Evolutionary conservation across 1,284 basidiomycete species (phyloP), one percentile per base, ranked within the genome.

Genomic region (Ustilago nuda): DNA sequence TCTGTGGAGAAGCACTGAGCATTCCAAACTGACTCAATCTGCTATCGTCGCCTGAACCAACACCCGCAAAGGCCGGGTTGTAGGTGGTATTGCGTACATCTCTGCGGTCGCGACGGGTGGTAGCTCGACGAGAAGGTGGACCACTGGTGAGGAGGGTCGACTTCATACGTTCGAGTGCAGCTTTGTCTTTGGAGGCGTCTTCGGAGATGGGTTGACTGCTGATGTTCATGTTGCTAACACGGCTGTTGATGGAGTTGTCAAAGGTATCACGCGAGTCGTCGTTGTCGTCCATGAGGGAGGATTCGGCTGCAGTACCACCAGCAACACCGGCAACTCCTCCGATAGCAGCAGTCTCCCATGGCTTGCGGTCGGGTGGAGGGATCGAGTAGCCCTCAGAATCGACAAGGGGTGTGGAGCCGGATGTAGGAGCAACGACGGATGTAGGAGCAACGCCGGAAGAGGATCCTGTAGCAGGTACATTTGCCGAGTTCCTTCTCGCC

Each of bases 371-470:
- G 1, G 87, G 83, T 0, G 89, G 89, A 15, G 88, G 88, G 11
- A 89, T 87, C 11, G 88, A 87, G 85, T 86, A 89, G 7, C 89
- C 89, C 56, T 89, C 88, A 0, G 83, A 81, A 56, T 89, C 89
- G 15, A 89, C 87, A 54, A 79, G 72, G 43, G 76, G 66, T 32
- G 81, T 53, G 60, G 65, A 19, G 56, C 55, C 41, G 11, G 72
- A 41, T 9, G 62, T 35, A 19, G 61, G 13, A 30, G 39, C n/a
- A 27, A 30, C 35, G 19, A 33, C 39, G 23, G 23, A 27, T 9
- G 62, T 35, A 19, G 61, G 23, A 30, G 39, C n/a, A 27, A 30
- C 43, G 19, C 54, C 39, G 15, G 56, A 48, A 37, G 63, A 12
- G 8, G 64, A 33, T 8, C 52, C 35, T 23, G 23, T 43, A 35